Base-by-base conservation (phyloP, 2,329 filamentous ascomycete genomes). In the Stagonosporopsis cucurbitacearum region DNA sequence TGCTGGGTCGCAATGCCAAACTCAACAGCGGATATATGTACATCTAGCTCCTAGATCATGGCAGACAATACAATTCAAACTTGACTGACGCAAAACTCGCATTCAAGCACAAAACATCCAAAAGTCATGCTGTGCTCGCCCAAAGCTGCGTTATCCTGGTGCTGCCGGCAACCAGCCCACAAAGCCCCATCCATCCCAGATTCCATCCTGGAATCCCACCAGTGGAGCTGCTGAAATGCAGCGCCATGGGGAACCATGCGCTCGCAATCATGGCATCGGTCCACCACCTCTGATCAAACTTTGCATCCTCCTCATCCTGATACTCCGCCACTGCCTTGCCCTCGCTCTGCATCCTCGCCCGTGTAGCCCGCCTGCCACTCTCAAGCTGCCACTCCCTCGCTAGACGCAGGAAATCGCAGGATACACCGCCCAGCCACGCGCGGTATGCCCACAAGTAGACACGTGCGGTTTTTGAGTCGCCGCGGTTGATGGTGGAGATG, bases 131-230 rank as follows among this genome's bases (percentile, higher is more conserved):
- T 4, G 66, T 68, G 28, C 54, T 58, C 20, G 48, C 58, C 69
- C 69, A 72, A 39, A 72, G 43, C 20, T 65, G 67, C 49, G 61
- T 68, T 15, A 63, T 54, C 49, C 69, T 65, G 37, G 65, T 65
- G 30, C 74, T 66, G 1, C 77, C 77, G 17, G 77, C 78, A 26
- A 79, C 66, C 36, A 72, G 63, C 45, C 78, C 78, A 64, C 73
- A 77, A 25, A 72, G 58, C 0, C 78, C 78, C 77, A 79, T 79
- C 46, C 72, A 65, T 1, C 78, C 78, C 56, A 78, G 37, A 59
- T 79, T 79, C 72, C 77, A 79, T 2, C 77, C 77, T 0, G 78
- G 78, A 20, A 80, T 53, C 0, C 78, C 78, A 22, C 68, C 71
- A 13, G 60, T 70, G 20, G 66, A 66, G 46, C 69, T 73, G 43